Evolutionary conservation across 208 protist species (phyloP).

Genomic region (Trypanosoma boissoni): DNA sequence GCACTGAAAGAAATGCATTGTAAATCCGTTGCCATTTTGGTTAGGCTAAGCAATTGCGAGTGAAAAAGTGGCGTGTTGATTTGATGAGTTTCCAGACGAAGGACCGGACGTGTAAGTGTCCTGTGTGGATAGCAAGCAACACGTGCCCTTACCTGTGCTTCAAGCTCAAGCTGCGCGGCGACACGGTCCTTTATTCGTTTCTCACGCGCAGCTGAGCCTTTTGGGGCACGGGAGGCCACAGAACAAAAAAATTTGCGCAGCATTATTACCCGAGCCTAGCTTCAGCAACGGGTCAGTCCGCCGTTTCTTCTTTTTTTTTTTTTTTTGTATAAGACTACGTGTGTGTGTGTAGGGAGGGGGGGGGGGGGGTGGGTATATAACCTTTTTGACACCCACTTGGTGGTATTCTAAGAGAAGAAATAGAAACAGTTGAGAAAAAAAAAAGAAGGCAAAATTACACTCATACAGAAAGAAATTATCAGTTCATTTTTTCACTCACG

Average conservation of each 20-base stretch:
- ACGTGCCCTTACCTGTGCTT: conserved; percentile 50
- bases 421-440: too few species aligned
- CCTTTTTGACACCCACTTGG: too few species aligned
- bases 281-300: background rate
- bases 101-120: conserved; percentile 64
- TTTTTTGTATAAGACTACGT: conserved; percentile 10
- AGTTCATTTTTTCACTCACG: too few species aligned
- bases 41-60: conserved; percentile 49
- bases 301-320: conserved; percentile 15
- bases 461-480: too few species aligned
- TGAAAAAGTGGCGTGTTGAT: conserved; percentile 48
- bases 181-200: conserved; percentile 54
- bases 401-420: too few species aligned
- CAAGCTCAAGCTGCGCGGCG: conserved; percentile 45
- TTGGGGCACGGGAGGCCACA: background rate
- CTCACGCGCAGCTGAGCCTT: conserved; percentile 13
- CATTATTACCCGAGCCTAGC: too few species aligned
- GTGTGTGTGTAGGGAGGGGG: too few species aligned
- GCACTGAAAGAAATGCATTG: conserved; percentile 80
- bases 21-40: conserved; percentile 57
- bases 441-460: too few species aligned
- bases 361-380: too few species aligned
- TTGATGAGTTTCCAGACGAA: conserved; percentile 34
- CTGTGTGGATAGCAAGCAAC: conserved; percentile 82
- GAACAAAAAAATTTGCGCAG: conserved; percentile 8